Evolutionary conservation across 2,329 filamentous ascomycete genomes (phyloP).

Genomic region (Colletotrichum musae): DNA sequence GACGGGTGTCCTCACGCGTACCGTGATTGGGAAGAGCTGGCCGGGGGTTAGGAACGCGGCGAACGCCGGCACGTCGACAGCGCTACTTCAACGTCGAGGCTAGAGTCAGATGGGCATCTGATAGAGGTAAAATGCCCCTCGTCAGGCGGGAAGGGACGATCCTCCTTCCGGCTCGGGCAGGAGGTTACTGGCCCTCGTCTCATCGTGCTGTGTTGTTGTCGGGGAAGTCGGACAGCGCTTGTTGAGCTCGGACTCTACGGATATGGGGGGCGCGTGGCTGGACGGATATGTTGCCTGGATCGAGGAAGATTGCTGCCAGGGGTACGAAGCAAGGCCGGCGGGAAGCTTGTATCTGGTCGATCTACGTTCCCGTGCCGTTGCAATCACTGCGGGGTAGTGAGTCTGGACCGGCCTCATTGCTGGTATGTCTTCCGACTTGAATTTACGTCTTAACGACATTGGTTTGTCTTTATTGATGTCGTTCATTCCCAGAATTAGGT

Average conservation of each 20-base stretch:
- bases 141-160: background rate
- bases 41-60: background rate
- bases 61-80: background rate
- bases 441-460: background rate
- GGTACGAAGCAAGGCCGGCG: conserved; percentile 6
- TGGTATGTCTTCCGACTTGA: background rate
- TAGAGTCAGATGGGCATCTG: conserved; percentile 18
- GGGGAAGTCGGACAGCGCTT: background rate
- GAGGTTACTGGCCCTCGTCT: background rate
- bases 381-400: conserved; percentile 18
- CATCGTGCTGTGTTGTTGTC: too few relatives aligned
- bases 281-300: conserved; percentile 24
- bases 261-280: background rate
- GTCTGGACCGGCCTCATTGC: background rate
- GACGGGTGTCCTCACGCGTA: background rate
- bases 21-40: background rate
- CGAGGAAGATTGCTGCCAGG: background rate
- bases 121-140: background rate
- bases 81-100: background rate
- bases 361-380: conserved; percentile 14
- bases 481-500: too few relatives aligned
- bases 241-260: background rate
- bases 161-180: conserved; percentile 7
- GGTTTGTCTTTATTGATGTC: background rate
- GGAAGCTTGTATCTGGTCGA: conserved; percentile 26